Percentiles rank a stretch among this genome's conserved stretches.
Conservation (phyloP, 306 rosid species). For the Adenanthera pavonina region DNA sequence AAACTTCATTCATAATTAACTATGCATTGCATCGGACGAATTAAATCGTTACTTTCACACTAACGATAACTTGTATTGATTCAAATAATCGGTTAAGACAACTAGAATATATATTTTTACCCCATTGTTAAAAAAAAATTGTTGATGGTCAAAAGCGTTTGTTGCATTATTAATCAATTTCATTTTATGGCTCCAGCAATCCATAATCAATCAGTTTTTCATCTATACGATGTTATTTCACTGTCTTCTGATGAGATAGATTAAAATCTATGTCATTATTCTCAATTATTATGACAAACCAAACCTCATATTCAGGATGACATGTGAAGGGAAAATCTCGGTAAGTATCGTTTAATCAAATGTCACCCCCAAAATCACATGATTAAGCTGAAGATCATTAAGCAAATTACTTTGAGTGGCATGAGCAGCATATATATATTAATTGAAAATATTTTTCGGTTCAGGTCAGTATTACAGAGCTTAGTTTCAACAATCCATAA, state of each 20-base stretch:
- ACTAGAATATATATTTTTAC: too few relatives aligned
- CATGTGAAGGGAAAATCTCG: background rate
- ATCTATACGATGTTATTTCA: background rate
- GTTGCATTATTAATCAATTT: background rate
- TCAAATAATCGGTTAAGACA: too few relatives aligned
- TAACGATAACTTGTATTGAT: too few relatives aligned
- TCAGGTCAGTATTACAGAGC: background rate
- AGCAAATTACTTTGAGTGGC: background rate
- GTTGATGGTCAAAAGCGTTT: background rate
- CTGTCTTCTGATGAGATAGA: background rate
- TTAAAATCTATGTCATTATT: background rate
- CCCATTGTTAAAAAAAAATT: too few relatives aligned
- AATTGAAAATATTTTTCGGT: background rate
- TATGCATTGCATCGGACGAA: background rate
- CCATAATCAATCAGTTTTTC: background rate
- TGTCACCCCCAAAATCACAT: background rate
- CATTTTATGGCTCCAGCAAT: background rate
- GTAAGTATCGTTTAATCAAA: constrained; percentile 10
- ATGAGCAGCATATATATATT: background rate
- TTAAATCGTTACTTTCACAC: background rate
- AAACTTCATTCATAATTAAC: background rate
- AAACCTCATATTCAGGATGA: background rate
- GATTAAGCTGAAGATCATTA: background rate
- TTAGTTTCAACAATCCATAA: background rate
- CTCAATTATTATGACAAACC: background rate